phyloP scores from a whole-genome alignment of 257 asterid species.

The Henckelia pumila region DNA sequence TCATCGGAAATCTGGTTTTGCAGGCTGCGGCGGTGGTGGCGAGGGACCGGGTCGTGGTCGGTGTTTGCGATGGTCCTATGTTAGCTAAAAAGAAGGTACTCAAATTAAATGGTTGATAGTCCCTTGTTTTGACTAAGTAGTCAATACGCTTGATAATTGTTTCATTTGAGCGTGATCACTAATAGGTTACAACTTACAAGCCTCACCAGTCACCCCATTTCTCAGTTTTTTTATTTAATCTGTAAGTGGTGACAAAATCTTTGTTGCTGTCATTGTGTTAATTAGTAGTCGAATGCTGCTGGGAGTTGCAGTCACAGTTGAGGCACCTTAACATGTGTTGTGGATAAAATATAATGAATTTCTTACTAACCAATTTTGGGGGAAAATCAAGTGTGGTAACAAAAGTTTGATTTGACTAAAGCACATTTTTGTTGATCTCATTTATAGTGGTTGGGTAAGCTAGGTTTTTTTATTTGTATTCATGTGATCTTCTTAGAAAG shows the following conservation, averaged over 20 bases:
- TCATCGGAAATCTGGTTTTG: slow-evolving; percentile 9
- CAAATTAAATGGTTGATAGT: neutral
- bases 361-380: neutral
- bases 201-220: no score
- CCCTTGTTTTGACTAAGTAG: no score
- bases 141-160: no score
- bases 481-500: neutral
- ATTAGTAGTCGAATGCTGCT: no score
- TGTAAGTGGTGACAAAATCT: no score
- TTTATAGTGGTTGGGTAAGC: slow-evolving; percentile 3
- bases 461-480: slow-evolving; percentile 1
- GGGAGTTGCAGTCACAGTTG: neutral
- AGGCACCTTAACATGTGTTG: no score
- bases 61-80: slow-evolving; percentile 94
- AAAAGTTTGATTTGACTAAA: neutral
- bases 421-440: neutral
- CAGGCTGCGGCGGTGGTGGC: slow-evolving; percentile 74
- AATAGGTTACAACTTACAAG: no score
- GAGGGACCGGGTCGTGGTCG: slow-evolving; percentile 68
- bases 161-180: no score
- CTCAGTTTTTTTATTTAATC: no score
- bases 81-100: slow-evolving; percentile 68
- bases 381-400: neutral
- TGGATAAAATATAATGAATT: neutral
- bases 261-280: no score